Base-by-base conservation (phyloP, 371 early-diverging fungal genomes). In the Haplosporangium sp. region DNA sequence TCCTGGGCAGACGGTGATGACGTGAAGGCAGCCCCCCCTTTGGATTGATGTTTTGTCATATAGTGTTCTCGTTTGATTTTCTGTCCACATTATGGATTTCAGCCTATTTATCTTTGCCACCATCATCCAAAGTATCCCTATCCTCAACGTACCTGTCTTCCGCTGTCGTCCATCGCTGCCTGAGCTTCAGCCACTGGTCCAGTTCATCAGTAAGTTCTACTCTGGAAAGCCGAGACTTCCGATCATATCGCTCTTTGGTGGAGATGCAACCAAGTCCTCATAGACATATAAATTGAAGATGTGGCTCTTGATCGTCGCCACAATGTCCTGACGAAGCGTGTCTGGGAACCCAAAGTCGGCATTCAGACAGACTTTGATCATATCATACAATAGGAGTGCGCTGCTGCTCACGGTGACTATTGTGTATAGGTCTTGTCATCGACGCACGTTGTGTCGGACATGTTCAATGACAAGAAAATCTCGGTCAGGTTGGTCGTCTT, bases 361-460 rank as follows among this genome's bases (percentile, higher is more conserved):
- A 43, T 75, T 66, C 13, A 75, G 53, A 47, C 69, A 69, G n/a
- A 59, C 67, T 45, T 65, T 64, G 42, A 57, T 65, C 16, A 69
- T 14, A 14, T 65, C 58, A 29, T 75, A 65, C 37, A 68, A 23
- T 0, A 61, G 40, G 7, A 52, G 62, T 16, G 43, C 56, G 6
- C 42, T 45, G 29, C 20, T 14, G 2, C 40, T 11, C 11, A 2
- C n/a, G 46, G 71, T 45, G 40, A 29, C 51, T 20, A 52, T 46
- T 38, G 41, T 59, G 13, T 47, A 59, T 4, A 57, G 59, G 38
- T 37, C 63, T 20, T 21, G 36, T 0, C 14, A 10, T 7, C 47
- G 55, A 10, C 29, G 43, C 20, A 69, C 9, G 23, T 69, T 63
- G n/a, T 69, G 69, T 9, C 63, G 62, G 21, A 56, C 20, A n/a